Evolutionary conservation across 352 stramenopile species (phyloP).

Genomic region (Globisporangium emineosum): DNA sequence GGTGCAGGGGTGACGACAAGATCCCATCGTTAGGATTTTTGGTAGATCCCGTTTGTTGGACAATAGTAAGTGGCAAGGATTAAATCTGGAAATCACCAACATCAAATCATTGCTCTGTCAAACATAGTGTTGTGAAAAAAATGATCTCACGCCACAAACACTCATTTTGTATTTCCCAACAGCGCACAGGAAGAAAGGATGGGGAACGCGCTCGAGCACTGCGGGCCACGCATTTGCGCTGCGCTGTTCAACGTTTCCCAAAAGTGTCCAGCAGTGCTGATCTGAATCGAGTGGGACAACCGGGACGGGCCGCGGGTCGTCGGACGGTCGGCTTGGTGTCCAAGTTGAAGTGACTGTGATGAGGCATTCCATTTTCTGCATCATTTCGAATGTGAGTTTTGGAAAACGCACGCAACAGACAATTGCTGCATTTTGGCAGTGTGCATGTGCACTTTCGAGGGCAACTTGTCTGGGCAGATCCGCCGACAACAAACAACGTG

Average conservation of each 20-base stretch:
- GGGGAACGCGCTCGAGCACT: background rate
- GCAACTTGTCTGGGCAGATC: background rate
- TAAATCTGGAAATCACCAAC: background rate
- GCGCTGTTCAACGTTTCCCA: background rate
- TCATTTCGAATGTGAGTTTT: background rate
- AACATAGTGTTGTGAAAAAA: too few species aligned
- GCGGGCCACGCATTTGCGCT: background rate
- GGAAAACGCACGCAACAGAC: too few species aligned
- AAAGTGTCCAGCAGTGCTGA: background rate
- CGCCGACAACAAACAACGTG: background rate
- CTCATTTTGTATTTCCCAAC: too few species aligned
- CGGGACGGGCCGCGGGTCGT: background rate
- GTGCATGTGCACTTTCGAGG: background rate
- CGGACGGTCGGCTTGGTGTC: background rate
- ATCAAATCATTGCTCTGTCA: too few species aligned
- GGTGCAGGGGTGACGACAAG: too few species aligned
- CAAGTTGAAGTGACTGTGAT: background rate
- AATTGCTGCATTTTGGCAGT: background rate
- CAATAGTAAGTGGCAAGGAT: background rate
- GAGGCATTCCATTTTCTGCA: background rate
- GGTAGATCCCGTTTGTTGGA: background rate
- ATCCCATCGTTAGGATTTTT: background rate
- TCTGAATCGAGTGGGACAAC: conserved; percentile 1
- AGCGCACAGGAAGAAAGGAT: background rate
- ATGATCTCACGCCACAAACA: background rate